phyloP scores from a whole-genome alignment of 2,329 filamentous ascomycete genomes.

The Talaromyces sp. region DNA sequence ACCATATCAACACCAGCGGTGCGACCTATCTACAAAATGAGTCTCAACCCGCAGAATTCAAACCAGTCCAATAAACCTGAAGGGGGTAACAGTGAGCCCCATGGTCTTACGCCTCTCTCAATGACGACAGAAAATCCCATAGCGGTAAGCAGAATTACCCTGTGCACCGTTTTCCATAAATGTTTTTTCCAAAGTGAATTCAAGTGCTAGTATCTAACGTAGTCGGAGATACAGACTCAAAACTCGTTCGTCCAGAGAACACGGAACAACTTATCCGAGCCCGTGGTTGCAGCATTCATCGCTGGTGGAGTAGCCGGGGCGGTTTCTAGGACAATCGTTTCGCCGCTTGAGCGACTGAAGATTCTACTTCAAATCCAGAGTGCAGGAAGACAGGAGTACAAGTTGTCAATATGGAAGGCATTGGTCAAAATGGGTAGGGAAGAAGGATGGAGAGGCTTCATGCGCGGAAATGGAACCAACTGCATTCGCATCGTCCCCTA shows the following conservation, averaged over 20 bases:
- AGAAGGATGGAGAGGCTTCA: slow-evolving; percentile 94
- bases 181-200: neutral
- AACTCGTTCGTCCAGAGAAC: slow-evolving; percentile 20
- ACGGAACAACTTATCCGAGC: slow-evolving; percentile 61
- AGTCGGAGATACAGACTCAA: slow-evolving; percentile 1
- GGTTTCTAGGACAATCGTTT: slow-evolving; percentile 96
- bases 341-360: slow-evolving; percentile 90
- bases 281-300: slow-evolving; percentile 85
- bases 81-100: slow-evolving; percentile 16
- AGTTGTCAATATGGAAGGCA: slow-evolving; percentile 82
- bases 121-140: slow-evolving; percentile 2
- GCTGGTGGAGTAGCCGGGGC: slow-evolving; percentile 91
- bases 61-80: slow-evolving; percentile 13
- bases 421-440: slow-evolving; percentile 94
- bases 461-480: slow-evolving; percentile 97
- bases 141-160: slow-evolving; percentile 2
- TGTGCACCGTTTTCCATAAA: neutral
- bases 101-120: slow-evolving; percentile 12
- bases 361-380: slow-evolving; percentile 97
- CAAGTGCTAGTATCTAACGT: neutral
- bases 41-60: slow-evolving; percentile 28
- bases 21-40: slow-evolving; percentile 21
- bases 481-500: slow-evolving; percentile 98
- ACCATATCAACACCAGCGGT: neutral
- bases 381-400: slow-evolving; percentile 84